Base-by-base conservation (phyloP, 805 yeast species). In the Lachancea meyersii region DNA sequence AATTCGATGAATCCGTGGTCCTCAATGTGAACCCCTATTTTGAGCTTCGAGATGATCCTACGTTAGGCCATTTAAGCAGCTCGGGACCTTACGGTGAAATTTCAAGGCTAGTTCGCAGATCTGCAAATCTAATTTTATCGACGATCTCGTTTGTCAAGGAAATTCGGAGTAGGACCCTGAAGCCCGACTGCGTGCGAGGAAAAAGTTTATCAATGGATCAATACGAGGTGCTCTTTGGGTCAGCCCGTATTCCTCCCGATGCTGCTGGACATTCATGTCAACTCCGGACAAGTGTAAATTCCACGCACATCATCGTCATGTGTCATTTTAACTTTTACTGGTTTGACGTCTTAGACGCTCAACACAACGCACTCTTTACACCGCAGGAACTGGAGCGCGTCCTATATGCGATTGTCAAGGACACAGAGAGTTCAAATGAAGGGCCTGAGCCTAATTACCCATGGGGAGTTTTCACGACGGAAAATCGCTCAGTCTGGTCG, bases 321-420 rank as follows among this genome's bases (percentile, higher is more conserved):
- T 80, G 86, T 48, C 80, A 84, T 55, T 84, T 95, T 2, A 96
- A 88, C 63, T 86, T 87, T 62, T 88, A 88, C 65, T 88, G 96
- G 96, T 88, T 88, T 60, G 96, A 88, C 58, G 97, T 88, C 1
- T 68, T 88, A 53, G 94, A 87, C 62, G 71, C 72, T 38, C 67
- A 79, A 48, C 78, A 84, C 58, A 80, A 85, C 56, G 70, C 88
- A 48, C 72, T 87, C 37, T 69, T 88, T 57, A 72, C 82, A 1
- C 91, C 86, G 56, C 77, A 75, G 43, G 94, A 86, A 59, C 71
- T 88, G 51, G 80, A 77, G 43, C 70, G 80, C 58, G 87, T 86
- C 63, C 78, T 84, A 57, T 77, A 80, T 46, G 76, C 86, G 9
- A 86, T 88, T 44, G 72, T 88, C 34, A 76, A 75, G 42, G 97